A percentile compares a stretch with the other conserved stretches of the same genome.
phyloP scores from a whole-genome alignment of 2,329 filamentous ascomycete genomes.

The Alternaria panax region DNA sequence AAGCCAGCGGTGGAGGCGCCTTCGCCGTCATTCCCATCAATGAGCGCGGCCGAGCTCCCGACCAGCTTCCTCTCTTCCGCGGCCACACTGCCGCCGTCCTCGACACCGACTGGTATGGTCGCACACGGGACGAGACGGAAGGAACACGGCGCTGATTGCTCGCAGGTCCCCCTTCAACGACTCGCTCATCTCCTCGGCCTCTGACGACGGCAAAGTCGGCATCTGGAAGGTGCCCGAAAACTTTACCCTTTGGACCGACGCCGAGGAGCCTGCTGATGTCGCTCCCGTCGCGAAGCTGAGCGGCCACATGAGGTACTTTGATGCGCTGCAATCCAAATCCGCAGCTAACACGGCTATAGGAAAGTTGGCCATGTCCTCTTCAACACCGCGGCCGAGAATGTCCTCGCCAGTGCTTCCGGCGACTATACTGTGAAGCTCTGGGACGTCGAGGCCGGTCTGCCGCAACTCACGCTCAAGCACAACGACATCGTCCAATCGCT shows the following conservation, averaged over 20 bases:
- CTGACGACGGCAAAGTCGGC: conserved; percentile 96
- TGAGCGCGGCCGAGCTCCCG: conserved; percentile 89
- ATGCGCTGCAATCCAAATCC: not conserved
- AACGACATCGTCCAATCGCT: conserved; percentile 93
- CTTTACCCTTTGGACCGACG: conserved; percentile 84
- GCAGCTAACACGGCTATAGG: conserved; percentile 57
- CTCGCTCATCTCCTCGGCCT: conserved; percentile 87
- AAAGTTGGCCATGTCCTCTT: conserved; percentile 98
- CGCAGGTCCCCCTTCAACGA: conserved; percentile 95
- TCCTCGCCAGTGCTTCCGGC: conserved; percentile 92
- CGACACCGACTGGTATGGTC: conserved; percentile 87
- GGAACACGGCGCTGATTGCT: conserved; percentile 22
- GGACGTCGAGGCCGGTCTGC: conserved; percentile 83
- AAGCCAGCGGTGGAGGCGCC: conserved; percentile 91
- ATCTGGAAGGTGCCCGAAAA: conserved; percentile 92
- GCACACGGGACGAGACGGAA: not conserved
- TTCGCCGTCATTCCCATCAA: conserved; percentile 93
- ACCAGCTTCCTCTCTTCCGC: conserved; percentile 92
- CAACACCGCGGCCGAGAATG: conserved; percentile 94
- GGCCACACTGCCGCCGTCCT: conserved; percentile 95
- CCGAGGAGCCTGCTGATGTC: conserved; percentile 83
- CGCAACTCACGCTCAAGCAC: conserved; percentile 80
- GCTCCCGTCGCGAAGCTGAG: conserved; percentile 80
- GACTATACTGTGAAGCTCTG: conserved; percentile 96
- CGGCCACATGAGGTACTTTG: conserved; percentile 80